These are phyloP conservation scores for Cucumis sativus DNA, from an alignment of 306 rosid genomes.

Conservation along the genomic window Cucumber_9930_V3 NC_026659.2:19050001-19050500, in stretches of 20 bases:
- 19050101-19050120: neutral
- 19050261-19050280: slow-evolving; percentile 28
- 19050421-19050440: neutral
- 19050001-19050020: neutral
- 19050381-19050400: neutral
- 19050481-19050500: neutral
- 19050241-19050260: slow-evolving; percentile 46
- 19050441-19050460: neutral
- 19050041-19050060: neutral
- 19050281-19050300: neutral
- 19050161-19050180: slow-evolving; percentile 46
- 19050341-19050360: neutral
- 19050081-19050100: neutral
- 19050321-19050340: neutral
- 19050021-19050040: neutral
- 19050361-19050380: neutral
- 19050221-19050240: slow-evolving; percentile 36
- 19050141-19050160: slow-evolving; percentile 42
- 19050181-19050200: slow-evolving; percentile 53
- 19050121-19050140: neutral
- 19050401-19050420: neutral
- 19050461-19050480: neutral
- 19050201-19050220: slow-evolving; percentile 40
- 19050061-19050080: neutral
- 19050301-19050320: neutral